Evolutionary conservation across 2,329 filamentous ascomycete genomes (phyloP).

Genomic region (Ceratocystis colombiana): DNA sequence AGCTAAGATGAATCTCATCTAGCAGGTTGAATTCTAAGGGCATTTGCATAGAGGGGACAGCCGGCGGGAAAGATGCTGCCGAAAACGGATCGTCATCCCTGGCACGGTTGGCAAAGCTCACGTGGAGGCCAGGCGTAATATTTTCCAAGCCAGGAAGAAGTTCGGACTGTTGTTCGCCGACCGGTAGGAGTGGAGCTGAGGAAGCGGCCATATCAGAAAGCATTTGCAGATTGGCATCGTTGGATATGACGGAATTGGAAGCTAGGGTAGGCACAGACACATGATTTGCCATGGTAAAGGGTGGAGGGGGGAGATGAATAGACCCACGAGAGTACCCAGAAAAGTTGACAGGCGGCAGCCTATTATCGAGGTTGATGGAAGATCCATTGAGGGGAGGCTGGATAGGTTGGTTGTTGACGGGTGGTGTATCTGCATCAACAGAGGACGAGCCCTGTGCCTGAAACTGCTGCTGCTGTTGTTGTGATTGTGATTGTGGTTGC

Average conservation of each 20-base stretch:
- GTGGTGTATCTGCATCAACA: slow-evolving; percentile 1
- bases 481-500: background rate
- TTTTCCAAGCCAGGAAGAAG: slow-evolving; percentile 18
- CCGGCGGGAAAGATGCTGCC: slow-evolving; percentile 7
- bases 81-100: slow-evolving; percentile 13
- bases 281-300: slow-evolving; percentile 17
- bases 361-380: slow-evolving; percentile 16
- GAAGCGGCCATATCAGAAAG: slow-evolving; percentile 21
- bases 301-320: slow-evolving; percentile 11
- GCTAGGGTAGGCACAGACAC: slow-evolving; percentile 16
- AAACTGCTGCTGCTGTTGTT: slow-evolving; percentile 12
- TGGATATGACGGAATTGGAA: slow-evolving; percentile 11
- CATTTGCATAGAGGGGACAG: slow-evolving; percentile 30
- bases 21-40: slow-evolving; percentile 23
- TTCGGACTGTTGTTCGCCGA: slow-evolving; percentile 8
- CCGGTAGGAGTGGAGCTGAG: slow-evolving; percentile 14
- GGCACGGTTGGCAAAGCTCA: slow-evolving; percentile 7
- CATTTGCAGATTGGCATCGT: slow-evolving; percentile 19
- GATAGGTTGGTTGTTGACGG: slow-evolving; percentile 6
- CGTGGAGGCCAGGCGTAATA: slow-evolving; percentile 12
- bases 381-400: slow-evolving; percentile 12
- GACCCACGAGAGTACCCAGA: slow-evolving; percentile 2
- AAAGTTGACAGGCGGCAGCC: slow-evolving; percentile 11
- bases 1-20: slow-evolving; percentile 15
- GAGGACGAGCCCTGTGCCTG: background rate